Base-by-base conservation (phyloP, 208 protist genomes). In the Leishmania braziliensis region DNA sequence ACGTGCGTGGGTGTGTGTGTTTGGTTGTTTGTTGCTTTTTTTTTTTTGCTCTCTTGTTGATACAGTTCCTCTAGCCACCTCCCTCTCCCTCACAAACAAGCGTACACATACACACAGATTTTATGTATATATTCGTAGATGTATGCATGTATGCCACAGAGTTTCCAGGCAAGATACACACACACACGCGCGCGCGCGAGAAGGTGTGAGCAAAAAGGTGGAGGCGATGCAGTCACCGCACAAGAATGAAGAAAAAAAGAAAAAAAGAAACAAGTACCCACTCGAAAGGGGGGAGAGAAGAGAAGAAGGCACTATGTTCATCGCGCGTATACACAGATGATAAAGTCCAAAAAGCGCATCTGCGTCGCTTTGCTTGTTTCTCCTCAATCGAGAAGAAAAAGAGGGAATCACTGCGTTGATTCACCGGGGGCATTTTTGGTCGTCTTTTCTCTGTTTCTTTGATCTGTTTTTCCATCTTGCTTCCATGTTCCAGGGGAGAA, bases 1-100 rank as follows among this genome's bases (percentile, higher is more conserved):
- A 48, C 43, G 60, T 79, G 76, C 53, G 63, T 58, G 23, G 63
- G 50, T 29, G 50, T 80, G 63, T 56, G 62, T 46, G 48, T 33
- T 33, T 29, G 12, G 14, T 39, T 53, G 26, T 72, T 39, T 26
- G 20, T 16, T 36, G 6, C 14, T 51, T 53, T 10, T 73, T 53
- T 73, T 73, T 73, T 51, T 6, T 4, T 14, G 29, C 16, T 68
- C 62, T 68, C 29, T 26, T 39, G 62, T 3, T 29, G 29, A 68
- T 68, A 20, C 29, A 9, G 16, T 46, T 66, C 39, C 14, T 36
- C 16, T 36, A 53, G 12, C 56, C 54, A 68, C 6, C 29, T 23
- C 51, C 33, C 63, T 26, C 6, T 51, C 14, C 56, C 60, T 4
- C 18, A 6, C 33, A 50, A 71, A 72, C 10, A 68, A n/a, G 26